Base-by-base conservation (phyloP, 306 rosid species). In the Citrullus mucosospermus region DNA sequence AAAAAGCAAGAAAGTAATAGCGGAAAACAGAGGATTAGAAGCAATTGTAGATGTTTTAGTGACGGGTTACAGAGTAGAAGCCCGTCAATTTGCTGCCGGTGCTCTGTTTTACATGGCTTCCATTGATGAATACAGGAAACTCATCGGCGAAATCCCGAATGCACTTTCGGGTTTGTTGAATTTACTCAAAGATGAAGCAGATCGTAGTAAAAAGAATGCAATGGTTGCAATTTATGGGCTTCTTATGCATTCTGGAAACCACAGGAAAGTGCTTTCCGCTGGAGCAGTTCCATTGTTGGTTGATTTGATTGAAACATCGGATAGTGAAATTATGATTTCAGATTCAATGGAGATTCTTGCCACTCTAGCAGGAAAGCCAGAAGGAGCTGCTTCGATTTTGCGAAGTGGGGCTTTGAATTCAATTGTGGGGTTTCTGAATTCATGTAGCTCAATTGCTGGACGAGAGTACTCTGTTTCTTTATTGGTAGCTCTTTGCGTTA, bases 91-190 rank as follows among this genome's bases (percentile, higher is more conserved):
- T 56, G 91, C 91, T 58, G 97, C 97, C 30, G 96, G 90, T 0
- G 80, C 86, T 6, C 77, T 95, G 73, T 92, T 87, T 75, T 95
- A 95, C 88, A 85, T 92, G 32, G 87, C 94, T 63, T 91, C 94
- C 7, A 34, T 84, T 7, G 86, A 88, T 16, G 92, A 91, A 54
- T 80, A 88, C 78, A 56, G 90, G 65, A 80, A 54, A 38, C 30
- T 83, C 70, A 90, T 95, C 3, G 96, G 96, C 2, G 85, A 83
- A 51, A 88, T 79, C 72, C 88, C 88, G 1, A 86, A 89, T 9
- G 88, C 88, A 38, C 72, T 95, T 78, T 80, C 89, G 48, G 89
- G 90, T 22, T 79, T 95, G 82, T 75, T 86, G 51, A 67, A 72
- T 34, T 87, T 90, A 75, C 83, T 91, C 78, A 76, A 80, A 70